Base-by-base conservation (phyloP, 2,329 filamentous ascomycete species). In the Ilyonectria mors-panacis region DNA sequence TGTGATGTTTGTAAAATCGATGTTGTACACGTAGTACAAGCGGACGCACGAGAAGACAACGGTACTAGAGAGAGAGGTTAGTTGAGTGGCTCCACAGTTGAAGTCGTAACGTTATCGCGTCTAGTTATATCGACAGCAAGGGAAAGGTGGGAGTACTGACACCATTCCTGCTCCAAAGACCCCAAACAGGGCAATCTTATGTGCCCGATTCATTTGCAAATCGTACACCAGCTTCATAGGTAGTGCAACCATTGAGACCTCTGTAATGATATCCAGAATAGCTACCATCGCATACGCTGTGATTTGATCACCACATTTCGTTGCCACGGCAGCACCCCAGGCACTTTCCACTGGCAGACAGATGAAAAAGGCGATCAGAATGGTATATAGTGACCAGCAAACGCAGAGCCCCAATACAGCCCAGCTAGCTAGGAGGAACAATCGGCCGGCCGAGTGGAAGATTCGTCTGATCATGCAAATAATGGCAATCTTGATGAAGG, bases 1-100 rank as follows among this genome's bases (percentile, higher is more conserved):
- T 1, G 65, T 61, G 50, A 69, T 63, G 15, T 68, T 65, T 6
- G 37, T 50, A 9, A 70, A 56, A 45, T 70, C 59, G 44, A 68
- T 66, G 28, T 68, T 66, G 17, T 63, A 53, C 4, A 60, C 66
- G 48, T 63, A 68, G 37, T 68, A 66, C 4, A 70, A 48, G 8
- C 63, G 63, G 13, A 70, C 58, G 47, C 62, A 68, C 5, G 68
- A 70, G 56, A 66, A 70, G 7, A 57, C 42, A 17, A 70, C 66
- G 3, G 68, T 68, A 7, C 66, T 66, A 21, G 1, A 33, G 1
- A 19, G 4, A 7, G 17, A 13, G 2, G n/a, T 10, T 19, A 42
- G 17, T n/a, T 12, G 30, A 42, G 39, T n/a, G 17, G n/a, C 19
- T n/a, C 15, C 15, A 8, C 17, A n/a, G 5, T n/a, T n/a, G 4